These are phyloP conservation scores for Penicillium sp. DNA, from an alignment of 2,329 filamentous ascomycete species.

Conservation along the genomic window DNA sequence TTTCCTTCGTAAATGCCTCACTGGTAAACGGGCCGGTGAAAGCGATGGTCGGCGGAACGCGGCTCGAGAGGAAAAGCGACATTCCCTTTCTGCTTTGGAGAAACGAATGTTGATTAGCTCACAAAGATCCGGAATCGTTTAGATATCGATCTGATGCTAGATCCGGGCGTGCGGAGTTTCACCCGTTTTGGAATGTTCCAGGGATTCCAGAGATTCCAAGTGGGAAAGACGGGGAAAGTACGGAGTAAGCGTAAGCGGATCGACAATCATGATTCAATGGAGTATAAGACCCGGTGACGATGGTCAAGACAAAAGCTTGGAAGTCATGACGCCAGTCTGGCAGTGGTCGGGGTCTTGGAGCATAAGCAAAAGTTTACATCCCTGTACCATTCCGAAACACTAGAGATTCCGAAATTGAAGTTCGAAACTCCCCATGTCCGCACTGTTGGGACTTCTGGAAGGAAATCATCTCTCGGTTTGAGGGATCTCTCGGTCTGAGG, in stretches of 20 bases:
- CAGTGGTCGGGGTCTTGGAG: neutral
- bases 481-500: neutral
- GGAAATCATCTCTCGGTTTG: neutral
- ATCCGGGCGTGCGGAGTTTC: neutral
- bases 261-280: slow-evolving; percentile 3
- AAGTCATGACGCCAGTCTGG: neutral
- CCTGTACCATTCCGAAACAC: neutral
- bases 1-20: neutral
- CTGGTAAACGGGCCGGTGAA: neutral
- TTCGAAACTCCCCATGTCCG: neutral
- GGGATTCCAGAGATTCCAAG: neutral
- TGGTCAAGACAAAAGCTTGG: neutral
- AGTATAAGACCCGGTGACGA: neutral
- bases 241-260: neutral
- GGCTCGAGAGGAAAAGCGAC: slow-evolving; percentile 2
- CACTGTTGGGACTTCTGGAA: neutral
- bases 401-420: neutral
- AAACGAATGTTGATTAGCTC: neutral
- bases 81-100: slow-evolving; percentile 2
- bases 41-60: neutral
- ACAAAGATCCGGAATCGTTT: neutral
- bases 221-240: neutral
- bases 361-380: neutral
- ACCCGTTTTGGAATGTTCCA: too few relatives aligned
- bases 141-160: neutral